phyloP scores from a whole-genome alignment of 148 eudicot genomes.

The Polygonum aviculare region DNA sequence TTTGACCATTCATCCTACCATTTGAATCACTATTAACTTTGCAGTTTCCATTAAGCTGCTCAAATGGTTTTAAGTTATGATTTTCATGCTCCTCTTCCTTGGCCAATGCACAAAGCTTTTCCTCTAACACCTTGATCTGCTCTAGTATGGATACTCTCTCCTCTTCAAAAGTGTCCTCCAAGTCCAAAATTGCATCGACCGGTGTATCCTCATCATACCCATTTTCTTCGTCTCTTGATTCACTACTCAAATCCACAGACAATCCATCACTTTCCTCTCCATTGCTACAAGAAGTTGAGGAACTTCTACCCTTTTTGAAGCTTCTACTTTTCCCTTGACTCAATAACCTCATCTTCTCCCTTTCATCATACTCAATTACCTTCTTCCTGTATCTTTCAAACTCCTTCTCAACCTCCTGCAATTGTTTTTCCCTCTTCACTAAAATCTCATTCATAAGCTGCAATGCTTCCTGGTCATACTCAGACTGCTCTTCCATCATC shows the following conservation, averaged over 20 bases:
- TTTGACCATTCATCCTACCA: conserved; percentile 39
- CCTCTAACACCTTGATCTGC: conserved; percentile 80
- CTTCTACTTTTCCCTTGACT: conserved; percentile 23
- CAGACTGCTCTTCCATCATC: conserved; percentile 96
- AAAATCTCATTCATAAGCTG: conserved; percentile 79
- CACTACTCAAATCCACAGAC: conserved; percentile 60
- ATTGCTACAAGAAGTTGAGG: conserved; percentile 61
- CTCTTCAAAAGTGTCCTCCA: conserved; percentile 66
- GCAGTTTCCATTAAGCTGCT: conserved; percentile 25
- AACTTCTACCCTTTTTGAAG: conserved; percentile 36
- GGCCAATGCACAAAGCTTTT: conserved; percentile 59
- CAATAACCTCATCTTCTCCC: conserved; percentile 46
- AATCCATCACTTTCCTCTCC: conserved; percentile 72
- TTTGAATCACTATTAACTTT: conserved; percentile 30
- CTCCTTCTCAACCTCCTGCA: conserved; percentile 70
- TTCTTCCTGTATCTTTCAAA: conserved; percentile 53
- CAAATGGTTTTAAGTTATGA: conserved; percentile 32
- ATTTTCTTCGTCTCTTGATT: conserved; percentile 53
- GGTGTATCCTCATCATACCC: conserved; percentile 50
- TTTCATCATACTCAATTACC: conserved; percentile 54
- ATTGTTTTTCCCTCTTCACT: conserved; percentile 78
- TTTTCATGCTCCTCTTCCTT: conserved; percentile 47
- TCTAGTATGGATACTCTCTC: conserved; percentile 73
- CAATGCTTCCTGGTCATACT: conserved; percentile 94
- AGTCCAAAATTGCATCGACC: conserved; percentile 38